Evolutionary conservation across 352 stramenopile species (phyloP), one percentile per base, ranked within the genome.

Genomic region (Paralagenidium karlingii): DNA sequence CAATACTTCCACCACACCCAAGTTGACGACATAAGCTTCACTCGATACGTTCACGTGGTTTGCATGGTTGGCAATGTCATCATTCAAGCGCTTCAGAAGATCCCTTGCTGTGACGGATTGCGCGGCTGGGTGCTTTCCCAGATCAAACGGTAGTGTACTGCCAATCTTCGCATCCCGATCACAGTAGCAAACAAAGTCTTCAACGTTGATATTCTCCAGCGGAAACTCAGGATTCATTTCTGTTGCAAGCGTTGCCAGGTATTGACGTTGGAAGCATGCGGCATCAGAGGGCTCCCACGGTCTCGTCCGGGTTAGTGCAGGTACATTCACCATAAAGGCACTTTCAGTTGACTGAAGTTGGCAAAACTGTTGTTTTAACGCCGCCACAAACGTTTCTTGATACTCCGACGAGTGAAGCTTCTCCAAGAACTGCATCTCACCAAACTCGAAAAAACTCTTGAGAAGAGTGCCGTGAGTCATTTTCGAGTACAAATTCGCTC

Each of bases 31-130:
- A n/a, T n/a, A n/a, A n/a, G n/a, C n/a, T n/a, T n/a, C n/a, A n/a
- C n/a, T n/a, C n/a, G n/a, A n/a, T n/a, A n/a, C 56, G 19, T 88
- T 89, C 27, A 82, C 69, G 6, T 52, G 58, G 31, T 75, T 53
- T 7, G 80, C 77, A 34, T 91, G 84, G 8, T 76, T 79, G n/a
- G 73, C 63, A 33, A 98, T 90, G 49, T 98, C 94, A 26, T 95
- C 82, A 4, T 53, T 54, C 3, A 98, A 76, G 18, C 94, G 69
- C 43, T 91, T 81, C 16, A 97, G 77, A 27, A 97, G 81, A 48
- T 96, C 88, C 55, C 96, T 88, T 6, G 91, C 95, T 37, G 93
- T 95, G 31, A 93, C 84, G 15, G 88, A 97, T 50, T 96, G 82
- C 12, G 80, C 87, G 29, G 55, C 84, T 38, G 68, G 87, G 25